phyloP scores from a whole-genome alignment of 1,284 basidiomycete species.

The Paramarasmius palmivorus region DNA sequence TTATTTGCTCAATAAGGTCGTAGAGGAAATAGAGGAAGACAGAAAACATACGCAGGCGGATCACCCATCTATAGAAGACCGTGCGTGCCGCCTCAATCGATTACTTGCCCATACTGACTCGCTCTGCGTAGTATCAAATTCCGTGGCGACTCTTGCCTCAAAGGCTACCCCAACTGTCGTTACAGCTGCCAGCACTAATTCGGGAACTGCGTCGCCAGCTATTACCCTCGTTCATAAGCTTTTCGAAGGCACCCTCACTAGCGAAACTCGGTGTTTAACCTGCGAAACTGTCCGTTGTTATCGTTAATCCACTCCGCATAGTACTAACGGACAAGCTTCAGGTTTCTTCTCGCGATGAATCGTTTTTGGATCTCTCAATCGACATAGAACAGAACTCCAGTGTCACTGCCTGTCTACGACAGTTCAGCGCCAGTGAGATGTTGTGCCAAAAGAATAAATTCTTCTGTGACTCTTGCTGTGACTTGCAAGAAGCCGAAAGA shows the following conservation, averaged over 20 bases:
- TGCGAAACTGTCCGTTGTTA: conserved; percentile 81
- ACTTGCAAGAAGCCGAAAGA: conserved; percentile 97
- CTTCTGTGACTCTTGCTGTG: conserved; percentile 96
- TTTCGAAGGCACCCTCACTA: conserved; percentile 92
- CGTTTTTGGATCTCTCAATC: conserved; percentile 95
- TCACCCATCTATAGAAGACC: conserved; percentile 45
- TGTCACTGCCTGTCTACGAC: conserved; percentile 91
- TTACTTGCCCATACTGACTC: conserved; percentile 4
- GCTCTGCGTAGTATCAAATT: conserved; percentile 53
- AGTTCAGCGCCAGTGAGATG: conserved; percentile 98
- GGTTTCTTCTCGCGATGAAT: conserved; percentile 96
- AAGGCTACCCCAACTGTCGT: conserved; percentile 32
- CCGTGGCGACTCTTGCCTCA: conserved; percentile 53
- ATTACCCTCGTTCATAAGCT: conserved; percentile 88
- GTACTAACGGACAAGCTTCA: conserved; percentile 27
- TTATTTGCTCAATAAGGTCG: conserved; percentile 89
- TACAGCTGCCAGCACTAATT: conserved; percentile 38
- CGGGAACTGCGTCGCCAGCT: conserved; percentile 41
- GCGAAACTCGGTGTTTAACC: conserved; percentile 95
- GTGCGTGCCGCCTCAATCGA: conserved; percentile 41
- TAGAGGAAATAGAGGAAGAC: conserved; percentile 88
- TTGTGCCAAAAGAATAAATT: conserved; percentile 98
- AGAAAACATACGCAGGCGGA: conserved; percentile 42
- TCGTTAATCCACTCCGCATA: conserved; percentile 6
- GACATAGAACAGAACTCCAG: conserved; percentile 98